Percentiles rank a stretch among this genome's conserved stretches.
These are phyloP conservation scores for Pleurotus salmoneostramineus DNA, from an alignment of 768 basidiomycete genomes.

Conservation along the genomic window DNA sequence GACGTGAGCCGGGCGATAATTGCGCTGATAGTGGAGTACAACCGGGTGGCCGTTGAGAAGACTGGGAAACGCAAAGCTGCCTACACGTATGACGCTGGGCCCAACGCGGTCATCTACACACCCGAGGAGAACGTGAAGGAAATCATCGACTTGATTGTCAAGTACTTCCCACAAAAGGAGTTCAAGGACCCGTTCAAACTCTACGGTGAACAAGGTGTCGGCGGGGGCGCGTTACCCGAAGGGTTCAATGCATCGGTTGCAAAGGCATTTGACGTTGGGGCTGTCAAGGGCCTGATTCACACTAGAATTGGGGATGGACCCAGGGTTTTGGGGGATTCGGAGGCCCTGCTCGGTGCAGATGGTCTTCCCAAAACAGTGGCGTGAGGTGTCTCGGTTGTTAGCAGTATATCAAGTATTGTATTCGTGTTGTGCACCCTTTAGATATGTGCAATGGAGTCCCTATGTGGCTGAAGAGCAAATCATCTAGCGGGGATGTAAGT, in stretches of 20 bases:
- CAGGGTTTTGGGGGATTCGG: slow-evolving; percentile 55
- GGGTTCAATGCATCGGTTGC: slow-evolving; percentile 83
- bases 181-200: slow-evolving; percentile 78
- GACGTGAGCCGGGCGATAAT: slow-evolving; percentile 96
- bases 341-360: slow-evolving; percentile 59
- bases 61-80: slow-evolving; percentile 73
- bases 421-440: background rate
- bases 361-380: slow-evolving; percentile 62
- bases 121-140: slow-evolving; percentile 70
- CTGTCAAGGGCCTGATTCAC: slow-evolving; percentile 88
- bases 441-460: too few relatives aligned
- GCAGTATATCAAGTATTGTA: background rate
- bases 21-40: slow-evolving; percentile 86
- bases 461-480: too few relatives aligned
- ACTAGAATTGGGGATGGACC: slow-evolving; percentile 93
- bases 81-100: slow-evolving; percentile 99
- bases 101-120: slow-evolving; percentile 97
- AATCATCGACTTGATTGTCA: slow-evolving; percentile 70
- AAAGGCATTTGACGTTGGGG: slow-evolving; percentile 66
- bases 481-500: background rate
- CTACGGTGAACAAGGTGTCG: slow-evolving; percentile 38
- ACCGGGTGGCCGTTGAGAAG: slow-evolving; percentile 64
- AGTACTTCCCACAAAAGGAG: slow-evolving; percentile 85
- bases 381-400: background rate
- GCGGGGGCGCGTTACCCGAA: slow-evolving; percentile 46